phyloP scores from a whole-genome alignment of 2,329 filamentous ascomycete genomes.

The Penicillium sp. region DNA sequence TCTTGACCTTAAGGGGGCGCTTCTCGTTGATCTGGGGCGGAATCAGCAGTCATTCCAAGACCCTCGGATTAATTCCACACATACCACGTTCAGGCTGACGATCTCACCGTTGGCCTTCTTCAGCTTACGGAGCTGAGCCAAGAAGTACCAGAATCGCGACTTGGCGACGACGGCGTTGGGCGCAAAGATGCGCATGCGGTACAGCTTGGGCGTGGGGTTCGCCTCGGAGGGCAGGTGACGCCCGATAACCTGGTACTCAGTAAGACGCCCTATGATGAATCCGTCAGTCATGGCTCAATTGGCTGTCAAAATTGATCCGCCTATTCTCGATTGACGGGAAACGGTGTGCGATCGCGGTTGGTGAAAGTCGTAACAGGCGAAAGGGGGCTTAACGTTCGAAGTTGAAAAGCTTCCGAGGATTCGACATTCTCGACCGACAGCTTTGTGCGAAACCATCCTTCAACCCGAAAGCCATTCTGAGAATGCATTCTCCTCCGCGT shows the following conservation, averaged over 20 bases:
- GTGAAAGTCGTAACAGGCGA: conserved; percentile 5
- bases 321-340: conserved; percentile 7
- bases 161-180: conserved; percentile 97
- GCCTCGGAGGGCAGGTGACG: conserved; percentile 97
- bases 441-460: conserved; percentile 5
- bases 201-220: conserved; percentile 96
- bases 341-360: conserved; percentile 16
- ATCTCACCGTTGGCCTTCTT: conserved; percentile 99
- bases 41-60: conserved; percentile 13
- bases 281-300: conserved; percentile 30
- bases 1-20: conserved; percentile 99
- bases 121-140: conserved; percentile 98
- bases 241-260: conserved; percentile 99
- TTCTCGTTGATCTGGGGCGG: conserved; percentile 83
- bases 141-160: conserved; percentile 99
- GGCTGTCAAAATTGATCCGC: not conserved
- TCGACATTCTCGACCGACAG: conserved; percentile 3
- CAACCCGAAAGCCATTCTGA: not conserved
- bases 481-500: not conserved
- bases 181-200: conserved; percentile 99
- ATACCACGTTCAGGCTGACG: conserved; percentile 90
- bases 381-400: conserved; percentile 7
- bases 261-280: conserved; percentile 78
- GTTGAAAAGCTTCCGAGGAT: conserved; percentile 4
- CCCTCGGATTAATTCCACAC: conserved; percentile 36